These are phyloP conservation scores for Monosporascus sp. DNA, from an alignment of 2,329 filamentous ascomycete genomes.

Conservation along the genomic window DNA sequence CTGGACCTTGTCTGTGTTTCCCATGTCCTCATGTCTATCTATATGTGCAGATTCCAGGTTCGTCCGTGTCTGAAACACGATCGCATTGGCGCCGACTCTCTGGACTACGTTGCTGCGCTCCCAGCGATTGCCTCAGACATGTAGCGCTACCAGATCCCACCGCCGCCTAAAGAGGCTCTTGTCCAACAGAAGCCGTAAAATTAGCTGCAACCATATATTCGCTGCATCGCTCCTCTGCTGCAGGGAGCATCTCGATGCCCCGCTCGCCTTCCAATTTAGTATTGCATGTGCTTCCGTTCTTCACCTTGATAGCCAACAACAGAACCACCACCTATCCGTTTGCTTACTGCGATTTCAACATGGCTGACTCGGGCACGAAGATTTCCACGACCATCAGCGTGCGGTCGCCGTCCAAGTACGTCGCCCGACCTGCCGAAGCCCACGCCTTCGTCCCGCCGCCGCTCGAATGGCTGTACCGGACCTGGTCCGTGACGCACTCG, in stretches of 20 bases:
- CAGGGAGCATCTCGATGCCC: too few species aligned
- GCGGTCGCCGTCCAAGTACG: conserved; percentile 46
- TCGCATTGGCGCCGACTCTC: not conserved
- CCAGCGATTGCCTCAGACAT: too few species aligned
- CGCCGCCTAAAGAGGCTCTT: too few species aligned
- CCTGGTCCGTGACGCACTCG: conserved; percentile 71
- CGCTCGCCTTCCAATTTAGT: too few species aligned
- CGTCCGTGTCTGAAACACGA: not conserved
- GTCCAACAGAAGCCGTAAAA: too few species aligned
- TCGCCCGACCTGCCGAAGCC: conserved; percentile 19
- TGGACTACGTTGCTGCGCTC: not conserved
- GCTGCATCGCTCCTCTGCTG: too few species aligned
- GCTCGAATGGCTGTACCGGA: conserved; percentile 56
- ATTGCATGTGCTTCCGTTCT: too few species aligned
- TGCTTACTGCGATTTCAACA: not conserved
- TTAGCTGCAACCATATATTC: too few species aligned
- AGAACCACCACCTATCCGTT: not conserved
- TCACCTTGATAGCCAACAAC: not conserved
- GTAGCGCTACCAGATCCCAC: too few species aligned
- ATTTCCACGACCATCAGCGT: conserved; percentile 27
- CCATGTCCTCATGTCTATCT: too few species aligned
- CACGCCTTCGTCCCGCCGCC: conserved; percentile 38
- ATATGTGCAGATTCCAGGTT: too few species aligned
- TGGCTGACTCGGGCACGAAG: not conserved
- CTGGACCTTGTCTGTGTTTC: too few species aligned